These are phyloP conservation scores for Centaurea solstitialis DNA, from an alignment of 129 eudicot species.

Conservation along the genomic window DNA sequence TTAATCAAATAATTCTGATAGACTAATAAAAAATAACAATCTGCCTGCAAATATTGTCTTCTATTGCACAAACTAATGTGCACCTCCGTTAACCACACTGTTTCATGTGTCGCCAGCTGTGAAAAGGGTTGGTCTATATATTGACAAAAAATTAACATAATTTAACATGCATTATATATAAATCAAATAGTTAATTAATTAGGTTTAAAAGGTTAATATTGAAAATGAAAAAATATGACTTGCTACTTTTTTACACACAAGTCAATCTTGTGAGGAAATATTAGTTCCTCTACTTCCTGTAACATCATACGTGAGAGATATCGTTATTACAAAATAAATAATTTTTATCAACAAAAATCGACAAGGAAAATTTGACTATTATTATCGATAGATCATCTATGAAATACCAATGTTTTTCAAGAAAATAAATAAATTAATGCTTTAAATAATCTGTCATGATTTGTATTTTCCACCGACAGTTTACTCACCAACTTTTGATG, in stretches of 20 bases:
- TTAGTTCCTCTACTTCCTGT: background rate
- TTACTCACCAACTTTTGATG: too few relatives aligned
- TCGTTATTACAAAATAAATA: too few relatives aligned
- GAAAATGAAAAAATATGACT: background rate
- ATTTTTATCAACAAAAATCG: too few relatives aligned
- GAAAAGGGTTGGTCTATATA: conserved; percentile 23
- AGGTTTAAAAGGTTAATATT: background rate
- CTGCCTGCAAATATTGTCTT: conserved; percentile 42
- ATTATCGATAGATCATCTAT: too few relatives aligned
- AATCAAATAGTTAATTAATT: background rate
- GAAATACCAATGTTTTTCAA: too few relatives aligned
- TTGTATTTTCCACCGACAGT: too few relatives aligned
- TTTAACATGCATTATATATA: background rate
- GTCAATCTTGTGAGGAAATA: background rate
- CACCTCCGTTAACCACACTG: conserved; percentile 24
- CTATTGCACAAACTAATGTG: conserved; percentile 37
- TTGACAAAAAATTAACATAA: conserved; percentile 6
- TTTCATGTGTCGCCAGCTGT: conserved; percentile 40
- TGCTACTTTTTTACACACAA: background rate
- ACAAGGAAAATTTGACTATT: too few relatives aligned
- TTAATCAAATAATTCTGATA: background rate
- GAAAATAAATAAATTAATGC: too few relatives aligned
- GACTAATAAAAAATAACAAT: background rate
- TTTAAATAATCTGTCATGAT: too few relatives aligned
- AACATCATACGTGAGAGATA: too few relatives aligned